These are phyloP conservation scores for Ophiostoma australiae DNA, from an alignment of 2,329 filamentous ascomycete species.

Conservation along the genomic window DNA sequence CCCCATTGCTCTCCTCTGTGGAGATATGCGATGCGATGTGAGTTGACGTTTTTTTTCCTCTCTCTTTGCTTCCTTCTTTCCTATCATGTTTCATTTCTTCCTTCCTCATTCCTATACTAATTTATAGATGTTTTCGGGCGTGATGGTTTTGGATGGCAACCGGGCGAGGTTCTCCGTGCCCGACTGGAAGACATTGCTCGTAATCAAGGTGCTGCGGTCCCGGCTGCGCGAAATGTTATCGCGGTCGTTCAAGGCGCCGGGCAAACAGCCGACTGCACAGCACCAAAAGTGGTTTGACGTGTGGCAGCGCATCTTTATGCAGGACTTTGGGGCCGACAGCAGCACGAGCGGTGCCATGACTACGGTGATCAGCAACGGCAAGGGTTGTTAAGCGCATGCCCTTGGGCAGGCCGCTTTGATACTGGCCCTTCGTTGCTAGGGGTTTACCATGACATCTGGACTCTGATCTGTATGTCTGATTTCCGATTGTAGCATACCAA, in stretches of 20 bases:
- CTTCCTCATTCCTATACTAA: not conserved
- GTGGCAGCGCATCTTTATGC: slow-evolving; percentile 65
- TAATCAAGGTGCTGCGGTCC: slow-evolving; percentile 73
- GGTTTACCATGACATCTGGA: not conserved
- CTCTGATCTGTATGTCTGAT: not conserved
- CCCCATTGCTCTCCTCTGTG: slow-evolving; percentile 76
- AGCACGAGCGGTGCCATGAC: not conserved
- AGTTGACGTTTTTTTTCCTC: not conserved
- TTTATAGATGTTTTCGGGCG: slow-evolving; percentile 68
- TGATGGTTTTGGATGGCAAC: slow-evolving; percentile 82
- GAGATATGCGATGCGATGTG: slow-evolving; percentile 74
- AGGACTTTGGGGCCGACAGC: slow-evolving; percentile 38
- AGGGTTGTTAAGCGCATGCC: not conserved
- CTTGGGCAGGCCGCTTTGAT: not conserved
- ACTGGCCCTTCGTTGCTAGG: not conserved
- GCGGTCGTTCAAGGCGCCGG: slow-evolving; percentile 63
- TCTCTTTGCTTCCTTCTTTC: not conserved
- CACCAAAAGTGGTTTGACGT: slow-evolving; percentile 70
- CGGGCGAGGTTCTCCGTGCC: slow-evolving; percentile 74
- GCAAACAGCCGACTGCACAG: slow-evolving; percentile 57
- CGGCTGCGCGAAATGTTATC: slow-evolving; percentile 71
- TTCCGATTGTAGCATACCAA: slow-evolving; percentile 4
- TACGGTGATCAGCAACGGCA: slow-evolving; percentile 5
- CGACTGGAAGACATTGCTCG: slow-evolving; percentile 87
- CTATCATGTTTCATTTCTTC: not conserved